Evolutionary conservation across 306 rosid genomes (phyloP).

Genomic region (Argentina anserina): DNA sequence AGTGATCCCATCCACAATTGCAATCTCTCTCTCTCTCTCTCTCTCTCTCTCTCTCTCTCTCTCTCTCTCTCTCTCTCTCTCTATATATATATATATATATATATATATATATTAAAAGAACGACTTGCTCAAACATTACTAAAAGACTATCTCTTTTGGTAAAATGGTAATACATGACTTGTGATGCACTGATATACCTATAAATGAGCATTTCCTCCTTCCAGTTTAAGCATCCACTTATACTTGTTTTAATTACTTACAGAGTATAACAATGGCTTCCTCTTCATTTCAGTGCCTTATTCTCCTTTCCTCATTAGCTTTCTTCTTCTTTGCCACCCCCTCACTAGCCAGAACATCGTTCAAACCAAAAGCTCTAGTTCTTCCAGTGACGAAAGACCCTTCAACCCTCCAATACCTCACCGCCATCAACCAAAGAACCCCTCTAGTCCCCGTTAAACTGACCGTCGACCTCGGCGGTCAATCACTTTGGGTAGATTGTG

Average conservation of each 20-base stretch:
- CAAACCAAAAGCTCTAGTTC: conserved; percentile 50
- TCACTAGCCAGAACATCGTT: conserved; percentile 41
- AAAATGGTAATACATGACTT: background rate
- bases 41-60: too few species aligned
- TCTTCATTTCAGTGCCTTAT: conserved; percentile 7
- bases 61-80: too few species aligned
- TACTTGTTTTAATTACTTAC: background rate
- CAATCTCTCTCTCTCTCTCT: too few species aligned
- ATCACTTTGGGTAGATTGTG: conserved; percentile 57
- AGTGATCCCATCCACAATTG: too few species aligned
- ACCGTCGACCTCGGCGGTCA: conserved; percentile 58
- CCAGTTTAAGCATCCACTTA: background rate
- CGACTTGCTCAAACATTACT: background rate
- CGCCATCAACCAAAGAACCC: conserved; percentile 51
- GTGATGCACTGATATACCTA: background rate
- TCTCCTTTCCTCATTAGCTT: background rate
- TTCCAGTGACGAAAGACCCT: conserved; percentile 45
- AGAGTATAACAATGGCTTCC: conserved; percentile 29
- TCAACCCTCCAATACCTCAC: conserved; percentile 45
- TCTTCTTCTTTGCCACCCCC: conserved; percentile 11
- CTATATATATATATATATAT: too few species aligned
- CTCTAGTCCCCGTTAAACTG: conserved; percentile 52
- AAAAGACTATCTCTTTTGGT: background rate
- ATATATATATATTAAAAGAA: background rate
- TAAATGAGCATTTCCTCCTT: background rate